Percentiles rank a stretch among this genome's conserved stretches.
These are phyloP conservation scores for Chlamydomonas eustigma DNA, from an alignment of 139 green algal genomes.

Conservation along the genomic window DNA sequence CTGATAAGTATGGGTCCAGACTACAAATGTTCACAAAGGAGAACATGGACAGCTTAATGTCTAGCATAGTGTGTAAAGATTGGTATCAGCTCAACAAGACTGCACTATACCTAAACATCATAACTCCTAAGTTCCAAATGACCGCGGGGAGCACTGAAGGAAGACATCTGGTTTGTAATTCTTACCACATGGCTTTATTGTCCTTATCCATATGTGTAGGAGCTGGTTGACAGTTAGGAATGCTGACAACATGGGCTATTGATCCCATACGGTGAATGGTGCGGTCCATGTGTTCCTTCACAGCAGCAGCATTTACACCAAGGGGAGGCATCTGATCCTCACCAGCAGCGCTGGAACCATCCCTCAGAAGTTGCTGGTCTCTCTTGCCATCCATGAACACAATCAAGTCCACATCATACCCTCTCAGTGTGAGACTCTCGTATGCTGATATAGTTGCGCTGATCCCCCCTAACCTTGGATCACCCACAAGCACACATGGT, in stretches of 20 bases:
- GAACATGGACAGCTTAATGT: slow-evolving; percentile 2
- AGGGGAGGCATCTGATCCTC: background rate
- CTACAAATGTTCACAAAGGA: background rate
- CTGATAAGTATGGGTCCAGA: slow-evolving; percentile 46
- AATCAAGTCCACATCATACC: slow-evolving; percentile 63
- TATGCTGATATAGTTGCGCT: slow-evolving; percentile 78
- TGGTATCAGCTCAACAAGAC: too few species aligned
- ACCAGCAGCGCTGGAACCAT: too few species aligned
- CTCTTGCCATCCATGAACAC: slow-evolving; percentile 37
- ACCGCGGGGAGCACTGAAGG: too few species aligned
- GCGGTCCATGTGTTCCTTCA: slow-evolving; percentile 5
- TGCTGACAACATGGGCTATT: slow-evolving; percentile 20
- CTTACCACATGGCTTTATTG: too few species aligned
- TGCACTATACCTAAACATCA: too few species aligned
- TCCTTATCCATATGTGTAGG: too few species aligned
- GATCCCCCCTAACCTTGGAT: slow-evolving; percentile 88
- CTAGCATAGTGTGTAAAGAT: too few species aligned
- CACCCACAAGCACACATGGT: slow-evolving; percentile 86
- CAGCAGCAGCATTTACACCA: slow-evolving; percentile 17
- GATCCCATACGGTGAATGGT: slow-evolving; percentile 30
- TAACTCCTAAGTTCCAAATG: too few species aligned
- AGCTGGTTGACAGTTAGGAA: slow-evolving; percentile 21
- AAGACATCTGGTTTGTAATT: too few species aligned
- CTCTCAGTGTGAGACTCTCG: slow-evolving; percentile 72
- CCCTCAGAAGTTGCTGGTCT: too few species aligned